Evolutionary conservation across 345 rosid species (phyloP).

Genomic region (Brassica rapa): DNA sequence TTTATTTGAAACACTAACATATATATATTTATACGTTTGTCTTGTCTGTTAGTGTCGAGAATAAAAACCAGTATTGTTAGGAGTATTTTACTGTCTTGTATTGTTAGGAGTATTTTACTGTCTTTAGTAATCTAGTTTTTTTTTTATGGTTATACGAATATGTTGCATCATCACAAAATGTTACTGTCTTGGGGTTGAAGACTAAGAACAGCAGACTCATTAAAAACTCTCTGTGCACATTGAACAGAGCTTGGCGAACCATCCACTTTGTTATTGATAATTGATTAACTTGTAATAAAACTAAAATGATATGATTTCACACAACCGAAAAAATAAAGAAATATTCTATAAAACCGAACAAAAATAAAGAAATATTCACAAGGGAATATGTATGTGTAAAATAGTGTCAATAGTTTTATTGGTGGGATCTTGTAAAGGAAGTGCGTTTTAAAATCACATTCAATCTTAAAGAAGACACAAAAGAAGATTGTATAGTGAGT

Average conservation of each 20-base stretch:
- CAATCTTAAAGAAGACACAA: not conserved
- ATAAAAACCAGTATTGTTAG: not conserved
- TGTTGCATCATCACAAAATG: not conserved
- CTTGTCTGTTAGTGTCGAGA: not conserved
- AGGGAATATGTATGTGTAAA: not conserved
- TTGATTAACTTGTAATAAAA: not conserved
- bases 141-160: not conserved
- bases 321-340: not conserved
- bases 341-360: not conserved
- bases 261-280: not conserved
- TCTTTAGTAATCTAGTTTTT: not conserved
- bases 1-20: conserved; percentile 20
- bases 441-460: not conserved
- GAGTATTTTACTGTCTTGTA: not conserved
- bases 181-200: not conserved
- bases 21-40: not conserved
- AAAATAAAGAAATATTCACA: not conserved
- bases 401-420: not conserved
- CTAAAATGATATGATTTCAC: not conserved
- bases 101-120: not conserved
- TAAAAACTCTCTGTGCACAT: not conserved
- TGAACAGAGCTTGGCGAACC: not conserved
- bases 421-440: not conserved
- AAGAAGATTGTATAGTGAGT: not conserved
- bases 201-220: not conserved